Base-by-base conservation (phyloP, 257 asterid species). In the Primulina tabacum region DNA sequence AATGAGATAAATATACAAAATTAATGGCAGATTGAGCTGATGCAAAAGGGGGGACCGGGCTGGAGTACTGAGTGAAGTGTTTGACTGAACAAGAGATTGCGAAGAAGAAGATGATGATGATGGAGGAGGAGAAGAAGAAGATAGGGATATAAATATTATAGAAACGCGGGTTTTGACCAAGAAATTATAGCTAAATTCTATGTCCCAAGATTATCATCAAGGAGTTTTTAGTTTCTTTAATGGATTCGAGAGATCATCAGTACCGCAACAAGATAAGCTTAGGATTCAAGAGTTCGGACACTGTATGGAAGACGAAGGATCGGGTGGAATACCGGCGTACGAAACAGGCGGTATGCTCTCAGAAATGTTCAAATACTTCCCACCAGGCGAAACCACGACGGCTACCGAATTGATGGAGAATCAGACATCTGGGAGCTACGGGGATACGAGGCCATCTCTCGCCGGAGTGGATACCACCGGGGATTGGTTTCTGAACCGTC, bases 301-400 rank as follows among this genome's bases (percentile, higher is more conserved):
- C 50, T 86, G 77, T 0, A 77, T 88, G 33, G 95, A 84, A 34
- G 90, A 86, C 21, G 95, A 78, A 8, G 87, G 86, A 76, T 20
- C 88, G 1, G 47, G 80, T 60, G 84, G 86, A 0, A 79, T 88
- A 10, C 96, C 86, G 17, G 94, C 71, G 2, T 92, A 92, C 72
- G 96, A 90, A 74, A 73, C 89, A 2, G 85, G 89, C 2, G 97
- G 96, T 26, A 91, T 91, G 96, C 47, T 89, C 33, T 88, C 97
- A 0, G 99, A 91, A 67, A 94, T 94, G 97, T 94, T 94, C 79
- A 82, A 79, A 40, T 11, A 40, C 71, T 91, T 86, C 70, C 82
- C 84, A 20, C 38, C 92, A 4, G 89, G 82, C 55, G 85, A 77
- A 30, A 71, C 65, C 3, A 37, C 76, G 40, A 40, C 86, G 53